phyloP scores from a whole-genome alignment of 805 yeast species.

The Barnettozyma sucrosica region DNA sequence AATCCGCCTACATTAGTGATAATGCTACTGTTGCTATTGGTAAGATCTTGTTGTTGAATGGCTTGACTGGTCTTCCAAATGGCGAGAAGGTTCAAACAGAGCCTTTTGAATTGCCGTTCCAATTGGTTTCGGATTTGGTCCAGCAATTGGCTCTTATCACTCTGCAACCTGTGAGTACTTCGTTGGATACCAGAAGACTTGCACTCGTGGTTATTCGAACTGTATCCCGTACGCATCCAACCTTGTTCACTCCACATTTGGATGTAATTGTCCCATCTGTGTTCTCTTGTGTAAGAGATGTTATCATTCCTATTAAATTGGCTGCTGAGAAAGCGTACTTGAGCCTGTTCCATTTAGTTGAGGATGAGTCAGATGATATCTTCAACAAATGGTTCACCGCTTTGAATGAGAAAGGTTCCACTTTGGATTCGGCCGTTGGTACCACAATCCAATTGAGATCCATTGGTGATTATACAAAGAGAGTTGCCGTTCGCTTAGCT shows the following conservation, averaged over 20 bases:
- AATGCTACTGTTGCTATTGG: conserved; percentile 78
- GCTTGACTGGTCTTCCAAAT: conserved; percentile 34
- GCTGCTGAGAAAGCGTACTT: conserved; percentile 91
- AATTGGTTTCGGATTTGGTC: conserved; percentile 38
- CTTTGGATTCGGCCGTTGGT: conserved; percentile 36
- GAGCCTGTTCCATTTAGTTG: conserved; percentile 64
- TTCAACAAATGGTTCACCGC: conserved; percentile 63
- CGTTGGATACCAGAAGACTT: conserved; percentile 74
- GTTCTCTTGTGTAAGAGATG: conserved; percentile 78
- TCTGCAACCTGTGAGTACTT: conserved; percentile 50
- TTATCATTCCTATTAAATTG: conserved; percentile 83
- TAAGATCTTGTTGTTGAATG: conserved; percentile 57
- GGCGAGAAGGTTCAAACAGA: conserved; percentile 23
- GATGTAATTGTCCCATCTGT: conserved; percentile 63
- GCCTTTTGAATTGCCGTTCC: conserved; percentile 38
- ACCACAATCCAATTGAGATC: conserved; percentile 64
- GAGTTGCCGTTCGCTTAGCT: conserved; percentile 87
- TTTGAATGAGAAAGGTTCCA: conserved; percentile 30
- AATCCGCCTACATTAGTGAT: conserved; percentile 55
- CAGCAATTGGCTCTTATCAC: conserved; percentile 43
- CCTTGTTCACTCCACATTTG: conserved; percentile 46
- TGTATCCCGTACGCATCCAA: conserved; percentile 55
- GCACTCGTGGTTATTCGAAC: conserved; percentile 74
- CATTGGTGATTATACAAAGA: conserved; percentile 78
- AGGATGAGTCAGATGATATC: conserved; percentile 46